Evolutionary conservation across 768 basidiomycete species (phyloP), one percentile per base, ranked within the genome.

Genomic region (Boletus barrowsii): DNA sequence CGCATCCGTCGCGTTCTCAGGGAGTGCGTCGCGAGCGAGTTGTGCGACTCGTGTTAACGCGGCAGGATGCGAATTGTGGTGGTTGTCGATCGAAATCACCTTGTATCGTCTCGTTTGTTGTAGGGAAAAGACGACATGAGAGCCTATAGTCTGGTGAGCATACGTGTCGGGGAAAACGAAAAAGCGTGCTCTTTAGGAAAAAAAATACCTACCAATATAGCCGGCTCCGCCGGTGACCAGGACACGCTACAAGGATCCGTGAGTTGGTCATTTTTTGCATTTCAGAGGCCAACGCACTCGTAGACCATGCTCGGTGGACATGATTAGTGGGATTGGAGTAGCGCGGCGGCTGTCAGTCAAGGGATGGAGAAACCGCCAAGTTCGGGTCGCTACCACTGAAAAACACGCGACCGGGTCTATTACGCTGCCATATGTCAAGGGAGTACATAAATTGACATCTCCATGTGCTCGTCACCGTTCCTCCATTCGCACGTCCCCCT

Each of bases 1-100:
- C 22, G 76, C 72, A 36, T 83, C 82, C 1, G 87, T 80, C 11
- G 90, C 76, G 59, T 83, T 75, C 53, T 75, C 64, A 13, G 88
- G 84, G 15, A 98, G 79, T 61, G 86, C 84, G 43, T 81, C 82
- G 58, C 79, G 79, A 4, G 94, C 93, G 51, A 98, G 80, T 71
- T 90, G 81, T 15, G 86, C 81, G 43, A 95, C 88, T 57, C 90
- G 85, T 49, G 77, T 72, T 45, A 97, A 79, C 3, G 93, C 83
- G 20, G 76, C 76, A 3, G 90, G 84, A 60, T 84, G 83, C 3
- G 97, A 94, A 69, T 99, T 99, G 73, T 93, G 86, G 76, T 88
- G 78, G 77, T 98, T 98, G 77, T 99, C 97, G 63, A 98, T 81
- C 22, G 94, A 88, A 59, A 98, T 84, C 63, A 98, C 93, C 68